These are phyloP conservation scores for Gillenia trifoliata DNA, from an alignment of 306 rosid genomes.

Conservation along the genomic window DNA sequence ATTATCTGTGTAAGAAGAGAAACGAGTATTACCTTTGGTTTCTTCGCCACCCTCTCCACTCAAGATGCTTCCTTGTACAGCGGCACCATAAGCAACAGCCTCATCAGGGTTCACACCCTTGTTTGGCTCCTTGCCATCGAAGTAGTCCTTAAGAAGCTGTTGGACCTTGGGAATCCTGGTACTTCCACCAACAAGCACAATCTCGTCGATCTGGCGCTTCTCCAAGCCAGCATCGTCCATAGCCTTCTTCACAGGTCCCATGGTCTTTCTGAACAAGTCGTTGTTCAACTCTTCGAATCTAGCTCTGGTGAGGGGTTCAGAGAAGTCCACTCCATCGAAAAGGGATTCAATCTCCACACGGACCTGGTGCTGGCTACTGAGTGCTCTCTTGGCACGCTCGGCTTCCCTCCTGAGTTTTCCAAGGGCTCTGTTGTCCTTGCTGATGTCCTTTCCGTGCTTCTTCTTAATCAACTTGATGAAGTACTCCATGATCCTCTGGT, in stretches of 20 bases:
- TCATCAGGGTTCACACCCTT: constrained; percentile 99
- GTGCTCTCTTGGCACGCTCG: constrained; percentile 99
- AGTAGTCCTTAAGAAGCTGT: constrained; percentile 90
- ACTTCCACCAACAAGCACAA: constrained; percentile 97
- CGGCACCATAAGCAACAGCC: constrained; percentile 98
- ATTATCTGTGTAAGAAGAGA: background rate
- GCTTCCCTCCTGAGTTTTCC: constrained; percentile 90
- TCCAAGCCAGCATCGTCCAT: constrained; percentile 97
- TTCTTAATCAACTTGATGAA: constrained; percentile 98
- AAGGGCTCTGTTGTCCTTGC: constrained; percentile 98
- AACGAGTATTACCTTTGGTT: constrained; percentile 63
- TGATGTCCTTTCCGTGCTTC: constrained; percentile 86
- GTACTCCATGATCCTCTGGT: constrained; percentile 89
- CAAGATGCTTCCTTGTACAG: constrained; percentile 96
- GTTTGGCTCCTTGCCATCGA: constrained; percentile 96
- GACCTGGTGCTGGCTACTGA: constrained; percentile 98
- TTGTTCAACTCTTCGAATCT: constrained; percentile 95
- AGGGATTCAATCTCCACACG: constrained; percentile 98
- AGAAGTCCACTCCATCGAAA: constrained; percentile 79
- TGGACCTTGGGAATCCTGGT: constrained; percentile 96
- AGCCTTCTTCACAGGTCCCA: constrained; percentile 99
- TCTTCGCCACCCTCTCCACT: constrained; percentile 99
- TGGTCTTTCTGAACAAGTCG: constrained; percentile 94
- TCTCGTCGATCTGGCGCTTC: constrained; percentile 82
- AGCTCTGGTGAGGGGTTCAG: constrained; percentile 92